Evolutionary conservation across 805 yeast genomes (phyloP), one percentile per base, ranked within the genome.

Genomic region (Maudiozyma barnettii): DNA sequence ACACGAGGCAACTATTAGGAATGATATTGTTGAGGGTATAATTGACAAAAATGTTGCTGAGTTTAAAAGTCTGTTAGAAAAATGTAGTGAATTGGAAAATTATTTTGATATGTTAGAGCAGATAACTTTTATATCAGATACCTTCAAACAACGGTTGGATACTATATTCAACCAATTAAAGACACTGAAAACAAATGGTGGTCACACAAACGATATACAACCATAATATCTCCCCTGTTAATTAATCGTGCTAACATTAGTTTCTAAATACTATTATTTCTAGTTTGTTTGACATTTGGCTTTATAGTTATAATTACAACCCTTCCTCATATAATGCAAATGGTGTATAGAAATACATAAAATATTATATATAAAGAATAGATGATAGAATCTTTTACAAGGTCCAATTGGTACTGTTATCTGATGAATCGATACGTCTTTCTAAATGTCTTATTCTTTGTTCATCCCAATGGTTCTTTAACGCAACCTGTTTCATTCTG

Each of bases 61-160:
- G 5, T 66, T 76, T 8, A 73, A 74, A 39, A 48, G 49, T 3
- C 42, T 77, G n/a, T 50, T 78, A 18, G 53, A 52, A 5, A 60
- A 69, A 44, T 78, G 85, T 55, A 69, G 71, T 30, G 74, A 71
- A 2, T 54, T 82, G 23, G 83, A 81, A 49, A 53, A 61, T 36
- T 76, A 76, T 45, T 75, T 77, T 51, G 64, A 71, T 58, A 78
- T 77, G 61, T 57, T 80, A 45, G 75, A 75, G 42, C 82, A 77
- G 51, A 64, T 80, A 43, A 68, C 60, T 29, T 70, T 54, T 53
- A 68, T 69, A 45, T 67, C 73, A 5, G 59, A 58, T 8, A 69
- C 66, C 7, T 74, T 75, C 48, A 66, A 67, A 45, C 49, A 46
- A 7, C 53, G 78, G 36, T 42, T 74, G 26, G 44, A 46, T n/a